Evolutionary conservation across 371 early-diverging fungal genomes (phyloP).

Genomic region (Lichtheimia ornata): DNA sequence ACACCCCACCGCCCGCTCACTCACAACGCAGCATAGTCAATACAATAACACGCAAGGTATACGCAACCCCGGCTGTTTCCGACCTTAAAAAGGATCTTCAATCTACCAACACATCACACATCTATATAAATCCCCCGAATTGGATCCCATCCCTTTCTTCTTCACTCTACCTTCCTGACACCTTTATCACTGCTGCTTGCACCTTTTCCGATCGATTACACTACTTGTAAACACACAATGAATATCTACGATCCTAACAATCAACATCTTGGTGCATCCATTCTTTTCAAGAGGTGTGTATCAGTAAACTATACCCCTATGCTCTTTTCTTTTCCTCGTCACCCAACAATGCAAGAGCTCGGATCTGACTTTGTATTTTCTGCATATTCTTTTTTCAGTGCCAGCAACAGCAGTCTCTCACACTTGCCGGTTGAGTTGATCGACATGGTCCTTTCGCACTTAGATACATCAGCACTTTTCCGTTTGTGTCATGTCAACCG

Average conservation of each 20-base stretch:
- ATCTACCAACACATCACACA: not conserved
- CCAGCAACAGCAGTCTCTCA: not conserved
- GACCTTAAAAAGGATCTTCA: slow-evolving; percentile 10
- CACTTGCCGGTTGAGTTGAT: slow-evolving; percentile 19
- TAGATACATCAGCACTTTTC: slow-evolving; percentile 18
- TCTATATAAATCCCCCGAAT: slow-evolving; percentile 21
- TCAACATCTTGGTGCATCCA: too few relatives aligned
- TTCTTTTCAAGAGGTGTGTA: not conserved
- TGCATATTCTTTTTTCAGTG: slow-evolving; percentile 1
- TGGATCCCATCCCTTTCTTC: not conserved
- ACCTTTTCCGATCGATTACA: too few relatives aligned
- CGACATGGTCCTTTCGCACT: slow-evolving; percentile 9
- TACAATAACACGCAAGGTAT: not conserved
- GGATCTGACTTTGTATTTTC: slow-evolving; percentile 5
- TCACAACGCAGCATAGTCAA: not conserved
- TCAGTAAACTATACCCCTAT: not conserved
- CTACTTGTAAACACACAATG: too few relatives aligned
- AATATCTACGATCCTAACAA: too few relatives aligned
- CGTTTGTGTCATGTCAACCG: slow-evolving; percentile 22
- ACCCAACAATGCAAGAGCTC: not conserved
- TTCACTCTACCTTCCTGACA: not conserved
- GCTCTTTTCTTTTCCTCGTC: not conserved
- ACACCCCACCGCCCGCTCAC: not conserved
- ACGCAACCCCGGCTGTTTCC: slow-evolving; percentile 16
- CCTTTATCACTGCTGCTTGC: not conserved